Percentiles rank a stretch among this genome's conserved stretches.
These are phyloP conservation scores for Truncatella angustata DNA, from an alignment of 2,329 filamentous ascomycete genomes.

Conservation along the genomic window DNA sequence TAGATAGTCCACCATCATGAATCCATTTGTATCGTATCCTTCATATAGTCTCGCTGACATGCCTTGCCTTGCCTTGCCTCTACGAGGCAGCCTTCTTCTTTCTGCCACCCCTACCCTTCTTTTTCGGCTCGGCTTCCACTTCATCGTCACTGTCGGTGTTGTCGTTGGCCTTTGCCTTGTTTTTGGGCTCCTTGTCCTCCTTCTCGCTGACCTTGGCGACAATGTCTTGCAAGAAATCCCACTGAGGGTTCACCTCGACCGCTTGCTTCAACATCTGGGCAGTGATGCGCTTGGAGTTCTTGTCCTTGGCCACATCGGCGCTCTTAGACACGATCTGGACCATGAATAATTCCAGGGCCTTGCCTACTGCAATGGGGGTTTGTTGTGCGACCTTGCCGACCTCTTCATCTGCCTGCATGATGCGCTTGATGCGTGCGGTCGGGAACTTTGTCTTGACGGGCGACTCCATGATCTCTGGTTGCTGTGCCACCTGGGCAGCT, in stretches of 20 bases:
- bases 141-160: slow-evolving; percentile 56
- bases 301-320: slow-evolving; percentile 76
- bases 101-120: slow-evolving; percentile 42
- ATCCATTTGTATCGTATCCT: slow-evolving; percentile 22
- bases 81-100: slow-evolving; percentile 48
- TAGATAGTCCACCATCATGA: slow-evolving; percentile 14
- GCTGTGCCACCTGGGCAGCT: slow-evolving; percentile 33
- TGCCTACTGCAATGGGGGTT: slow-evolving; percentile 91
- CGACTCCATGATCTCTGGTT: slow-evolving; percentile 55
- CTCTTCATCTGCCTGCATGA: slow-evolving; percentile 99
- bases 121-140: slow-evolving; percentile 41
- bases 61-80: no score
- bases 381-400: slow-evolving; percentile 98
- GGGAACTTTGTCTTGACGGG: slow-evolving; percentile 94
- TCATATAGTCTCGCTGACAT: slow-evolving; percentile 18
- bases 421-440: slow-evolving; percentile 94
- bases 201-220: slow-evolving; percentile 71
- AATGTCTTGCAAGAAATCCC: slow-evolving; percentile 91
- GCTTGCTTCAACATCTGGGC: slow-evolving; percentile 90
- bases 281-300: slow-evolving; percentile 85
- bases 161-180: slow-evolving; percentile 42
- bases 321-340: slow-evolving; percentile 87
- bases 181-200: slow-evolving; percentile 41
- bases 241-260: slow-evolving; percentile 83
- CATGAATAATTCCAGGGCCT: slow-evolving; percentile 97